Evolutionary conservation across 805 yeast species (phyloP).

Genomic region (Lipomyces yamanashiensis): DNA sequence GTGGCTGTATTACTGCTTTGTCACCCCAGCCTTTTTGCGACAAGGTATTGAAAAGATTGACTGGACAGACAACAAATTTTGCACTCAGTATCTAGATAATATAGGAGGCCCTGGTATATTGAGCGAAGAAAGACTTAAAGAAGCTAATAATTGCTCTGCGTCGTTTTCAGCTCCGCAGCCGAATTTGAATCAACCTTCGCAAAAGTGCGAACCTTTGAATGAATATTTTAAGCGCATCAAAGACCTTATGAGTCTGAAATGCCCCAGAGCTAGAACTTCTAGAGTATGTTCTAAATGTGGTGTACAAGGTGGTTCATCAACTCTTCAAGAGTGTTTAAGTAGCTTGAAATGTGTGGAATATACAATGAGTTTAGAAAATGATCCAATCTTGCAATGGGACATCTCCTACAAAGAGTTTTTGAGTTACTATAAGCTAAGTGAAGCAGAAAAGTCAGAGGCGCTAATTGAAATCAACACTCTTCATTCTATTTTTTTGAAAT

Average conservation of each 20-base stretch:
- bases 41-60: not conserved
- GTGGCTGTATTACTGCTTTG: not conserved
- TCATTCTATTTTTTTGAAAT: not conserved
- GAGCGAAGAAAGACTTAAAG: not conserved
- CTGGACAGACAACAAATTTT: not conserved
- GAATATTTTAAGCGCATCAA: not conserved
- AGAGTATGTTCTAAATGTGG: slow-evolving; percentile 5
- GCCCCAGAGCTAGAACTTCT: not conserved
- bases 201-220: not conserved
- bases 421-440: not conserved
- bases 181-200: no score
- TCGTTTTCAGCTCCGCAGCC: no score
- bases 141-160: not conserved
- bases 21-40: not conserved
- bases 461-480: not conserved
- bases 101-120: not conserved
- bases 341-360: not conserved
- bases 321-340: not conserved
- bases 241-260: not conserved
- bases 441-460: not conserved
- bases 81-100: not conserved
- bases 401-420: not conserved
- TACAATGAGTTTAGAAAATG: not conserved
- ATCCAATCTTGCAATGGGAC: not conserved
- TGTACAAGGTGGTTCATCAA: slow-evolving; percentile 6